Base-by-base conservation (phyloP, 208 protist species). In the Leishmania arabica region DNA sequence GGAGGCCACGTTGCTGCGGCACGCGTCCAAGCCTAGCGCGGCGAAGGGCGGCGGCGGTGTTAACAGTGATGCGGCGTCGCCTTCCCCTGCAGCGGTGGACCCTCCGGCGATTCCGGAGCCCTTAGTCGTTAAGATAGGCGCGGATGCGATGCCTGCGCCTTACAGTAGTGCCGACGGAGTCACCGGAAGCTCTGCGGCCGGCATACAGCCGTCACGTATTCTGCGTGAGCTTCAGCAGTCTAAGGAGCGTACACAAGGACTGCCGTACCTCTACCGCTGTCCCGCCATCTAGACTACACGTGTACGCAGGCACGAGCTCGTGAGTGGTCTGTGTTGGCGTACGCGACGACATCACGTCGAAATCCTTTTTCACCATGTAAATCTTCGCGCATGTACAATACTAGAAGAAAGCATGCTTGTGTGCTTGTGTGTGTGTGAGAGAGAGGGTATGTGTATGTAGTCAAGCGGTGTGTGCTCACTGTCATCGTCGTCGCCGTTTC, bases 201-300 rank as follows among this genome's bases (percentile, higher is more conserved):
- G 40, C 13, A n/a, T 9, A 45, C 70, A 51, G 7, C 85, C 70
- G 42, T 31, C 40, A 15, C 85, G 85, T 40, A 82, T 97, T 24
- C 78, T 98, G 69, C 74, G 90, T 6, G 92, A 96, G 70, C 77
- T 98, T 75, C 93, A 97, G 81, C 86, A 82, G 42, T 95, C 94
- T 21, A 96, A 93, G 89, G 94, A 97, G 65, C 83, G 93, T 8
- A 95, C 92, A 21, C 95, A 98, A 66, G 93, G 93, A 2, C 85
- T 98, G 60, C 94, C 95, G 37, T 98, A 98, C 85, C 84, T 98
- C 13, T 98, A 98, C 87, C 92, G 95, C 65, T 98, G 95, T 69
- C 95, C 95, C n/a, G 93, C 93, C 31, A 95, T 98, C 37, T 98
- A 89, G 85, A 11, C 17, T 21, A 45, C 49, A 37, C 51, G n/a